These are phyloP conservation scores for Jasminum sambac DNA, from an alignment of 257 asterid genomes.

Conservation along the genomic window DNA sequence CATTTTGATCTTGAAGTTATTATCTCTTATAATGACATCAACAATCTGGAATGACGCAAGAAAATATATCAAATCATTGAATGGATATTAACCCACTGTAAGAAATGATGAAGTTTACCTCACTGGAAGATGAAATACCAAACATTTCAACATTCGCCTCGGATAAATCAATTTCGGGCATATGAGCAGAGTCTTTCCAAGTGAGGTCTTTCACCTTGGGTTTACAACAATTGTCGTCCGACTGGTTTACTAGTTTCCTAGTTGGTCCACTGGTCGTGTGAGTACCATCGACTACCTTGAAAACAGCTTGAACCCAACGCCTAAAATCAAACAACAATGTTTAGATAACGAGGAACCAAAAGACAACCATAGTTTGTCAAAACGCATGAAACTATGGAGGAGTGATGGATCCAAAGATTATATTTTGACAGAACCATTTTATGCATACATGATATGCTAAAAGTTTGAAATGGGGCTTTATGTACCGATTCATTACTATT, in stretches of 20 bases:
- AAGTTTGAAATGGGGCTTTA: background rate
- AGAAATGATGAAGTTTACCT: slow-evolving; percentile 30
- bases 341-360: background rate
- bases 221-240: slow-evolving; percentile 25
- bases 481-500: slow-evolving; percentile 84
- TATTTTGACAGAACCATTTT: background rate
- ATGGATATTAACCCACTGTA: background rate
- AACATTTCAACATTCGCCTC: slow-evolving; percentile 85
- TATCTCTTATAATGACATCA: slow-evolving; percentile 47
- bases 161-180: slow-evolving; percentile 61
- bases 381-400: slow-evolving; percentile 3
- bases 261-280: slow-evolving; percentile 19
- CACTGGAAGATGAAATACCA: slow-evolving; percentile 53
- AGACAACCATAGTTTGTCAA: slow-evolving; percentile 1
- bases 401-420: background rate
- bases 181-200: slow-evolving; percentile 33
- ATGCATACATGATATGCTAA: background rate
- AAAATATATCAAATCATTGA: background rate
- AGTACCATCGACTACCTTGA: slow-evolving; percentile 35
- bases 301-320: slow-evolving; percentile 98
- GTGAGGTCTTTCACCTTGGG: slow-evolving; percentile 32
- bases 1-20: slow-evolving; percentile 66
- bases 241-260: slow-evolving; percentile 21
- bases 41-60: slow-evolving; percentile 40
- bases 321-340: slow-evolving; percentile 40